A percentile compares a stretch with the other conserved stretches of the same genome.
These are phyloP conservation scores for Podospora pseudocomata DNA, from an alignment of 495 filamentous ascomycete species.

Conservation along the genomic window DNA sequence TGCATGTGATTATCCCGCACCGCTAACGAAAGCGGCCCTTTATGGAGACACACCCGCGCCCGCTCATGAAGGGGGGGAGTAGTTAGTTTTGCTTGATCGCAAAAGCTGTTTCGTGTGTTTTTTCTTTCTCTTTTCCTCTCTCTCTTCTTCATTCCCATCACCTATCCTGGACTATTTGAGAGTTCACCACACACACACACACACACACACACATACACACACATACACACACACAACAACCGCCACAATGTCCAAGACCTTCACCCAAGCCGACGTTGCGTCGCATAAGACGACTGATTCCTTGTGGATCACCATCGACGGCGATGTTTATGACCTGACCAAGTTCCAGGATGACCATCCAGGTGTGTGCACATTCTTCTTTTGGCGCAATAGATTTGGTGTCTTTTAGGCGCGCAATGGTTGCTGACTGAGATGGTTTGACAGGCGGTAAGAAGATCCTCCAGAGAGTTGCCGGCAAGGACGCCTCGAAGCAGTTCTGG, in stretches of 20 bases:
- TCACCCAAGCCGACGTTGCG: conserved; percentile 78
- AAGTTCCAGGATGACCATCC: conserved; percentile 93
- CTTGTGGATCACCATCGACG: conserved; percentile 88
- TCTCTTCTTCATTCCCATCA: neutral
- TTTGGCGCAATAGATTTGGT: neutral
- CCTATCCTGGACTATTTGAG: neutral
- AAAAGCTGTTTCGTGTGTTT: neutral
- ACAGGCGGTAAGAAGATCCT: conserved; percentile 97
- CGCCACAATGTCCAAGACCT: conserved; percentile 77
- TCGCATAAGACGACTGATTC: conserved; percentile 83
- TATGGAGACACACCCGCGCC: conserved; percentile 13
- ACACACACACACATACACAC: neutral
- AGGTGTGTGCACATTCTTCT: conserved; percentile 45
- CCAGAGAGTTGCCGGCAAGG: conserved; percentile 88
- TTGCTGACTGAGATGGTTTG: conserved; percentile 15
- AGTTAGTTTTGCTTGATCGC: neutral
- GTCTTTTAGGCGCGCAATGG: neutral
- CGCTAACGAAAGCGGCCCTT: conserved; percentile 16
- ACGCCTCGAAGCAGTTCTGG: conserved; percentile 98
- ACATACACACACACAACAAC: conserved; percentile 4
- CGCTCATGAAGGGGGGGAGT: neutral
- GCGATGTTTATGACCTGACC: conserved; percentile 94
- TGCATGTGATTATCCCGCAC: conserved; percentile 22
- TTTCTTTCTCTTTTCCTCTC: conserved; percentile 1
- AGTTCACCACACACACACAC: neutral